Evolutionary conservation across 2,329 filamentous ascomycete species (phyloP).

Genomic region (Microdochium trichocladiopsis): DNA sequence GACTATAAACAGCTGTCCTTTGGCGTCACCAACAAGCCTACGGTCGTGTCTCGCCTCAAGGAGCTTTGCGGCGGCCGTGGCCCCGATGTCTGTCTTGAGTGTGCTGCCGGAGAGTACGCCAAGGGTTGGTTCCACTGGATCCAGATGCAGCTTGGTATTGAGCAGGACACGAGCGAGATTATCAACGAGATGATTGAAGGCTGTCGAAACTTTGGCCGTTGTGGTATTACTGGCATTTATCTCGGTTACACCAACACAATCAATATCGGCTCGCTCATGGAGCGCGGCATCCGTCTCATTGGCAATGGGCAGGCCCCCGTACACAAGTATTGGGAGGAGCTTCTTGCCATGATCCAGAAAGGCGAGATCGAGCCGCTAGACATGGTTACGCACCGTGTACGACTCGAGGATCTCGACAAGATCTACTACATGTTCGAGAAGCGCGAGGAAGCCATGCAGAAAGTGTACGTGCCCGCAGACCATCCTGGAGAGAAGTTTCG

Average conservation of each 20-base stretch:
- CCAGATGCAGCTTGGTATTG: conserved; percentile 55
- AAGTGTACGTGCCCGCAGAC: conserved; percentile 38
- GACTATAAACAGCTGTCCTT: conserved; percentile 57
- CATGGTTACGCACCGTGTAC: conserved; percentile 75
- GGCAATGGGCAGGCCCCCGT: conserved; percentile 64
- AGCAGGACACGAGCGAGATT: conserved; percentile 80
- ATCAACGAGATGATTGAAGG: conserved; percentile 73
- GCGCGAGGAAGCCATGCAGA: conserved; percentile 67
- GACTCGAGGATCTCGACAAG: conserved; percentile 64
- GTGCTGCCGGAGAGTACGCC: conserved; percentile 52
- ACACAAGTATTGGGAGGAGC: conserved; percentile 74
- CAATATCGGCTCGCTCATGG: conserved; percentile 78
- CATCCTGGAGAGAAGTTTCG: background rate
- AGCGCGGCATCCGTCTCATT: conserved; percentile 75
- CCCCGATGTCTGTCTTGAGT: conserved; percentile 61
- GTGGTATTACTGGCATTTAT: conserved; percentile 69
- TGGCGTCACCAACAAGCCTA: conserved; percentile 49
- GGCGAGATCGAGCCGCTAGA: conserved; percentile 67
- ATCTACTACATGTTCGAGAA: conserved; percentile 58
- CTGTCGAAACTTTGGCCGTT: conserved; percentile 65
- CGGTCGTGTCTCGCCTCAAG: conserved; percentile 66
- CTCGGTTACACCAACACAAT: conserved; percentile 71
- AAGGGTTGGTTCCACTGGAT: conserved; percentile 55
- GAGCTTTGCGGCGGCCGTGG: conserved; percentile 66
- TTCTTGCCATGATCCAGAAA: conserved; percentile 61